phyloP scores from a whole-genome alignment of 2,329 filamentous ascomycete genomes.

The Pestalotiopsis sp. region DNA sequence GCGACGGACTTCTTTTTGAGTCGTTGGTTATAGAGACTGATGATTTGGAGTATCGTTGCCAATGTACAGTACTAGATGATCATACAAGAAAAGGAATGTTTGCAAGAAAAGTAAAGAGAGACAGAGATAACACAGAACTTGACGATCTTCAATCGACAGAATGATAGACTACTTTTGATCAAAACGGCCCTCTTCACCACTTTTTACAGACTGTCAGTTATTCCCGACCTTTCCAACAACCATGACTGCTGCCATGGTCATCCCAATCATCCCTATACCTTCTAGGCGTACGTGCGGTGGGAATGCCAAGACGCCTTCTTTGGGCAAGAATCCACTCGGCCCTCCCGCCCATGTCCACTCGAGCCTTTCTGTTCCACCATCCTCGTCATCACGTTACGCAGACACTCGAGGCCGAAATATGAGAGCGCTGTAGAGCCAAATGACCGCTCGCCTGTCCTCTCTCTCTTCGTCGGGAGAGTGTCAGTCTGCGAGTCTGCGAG shows the following conservation, averaged over 20 bases:
- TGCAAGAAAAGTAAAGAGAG: background rate
- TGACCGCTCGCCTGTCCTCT: background rate
- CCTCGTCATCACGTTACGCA: background rate
- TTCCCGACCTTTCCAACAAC: background rate
- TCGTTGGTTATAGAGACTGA: background rate
- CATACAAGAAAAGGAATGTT: background rate
- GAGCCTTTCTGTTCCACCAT: background rate
- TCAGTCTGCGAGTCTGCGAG: background rate
- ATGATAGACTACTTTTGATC: background rate
- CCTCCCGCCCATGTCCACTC: background rate
- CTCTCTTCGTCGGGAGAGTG: background rate
- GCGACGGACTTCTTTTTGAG: background rate
- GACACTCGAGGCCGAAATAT: background rate
- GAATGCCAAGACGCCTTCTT: background rate
- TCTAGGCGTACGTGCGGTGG: background rate
- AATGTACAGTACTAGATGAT: background rate
- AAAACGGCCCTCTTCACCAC: conserved; percentile 5
- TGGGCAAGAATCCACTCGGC: background rate
- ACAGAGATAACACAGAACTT: background rate
- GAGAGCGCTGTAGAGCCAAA: background rate
- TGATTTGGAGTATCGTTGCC: background rate
- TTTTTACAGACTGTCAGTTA: background rate
- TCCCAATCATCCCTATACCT: background rate
- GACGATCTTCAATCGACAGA: background rate
- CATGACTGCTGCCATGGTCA: background rate